Percentiles rank a stretch among this genome's conserved stretches.
Evolutionary conservation across 768 basidiomycete genomes (phyloP).

Genomic region (Lentinula sp.): DNA sequence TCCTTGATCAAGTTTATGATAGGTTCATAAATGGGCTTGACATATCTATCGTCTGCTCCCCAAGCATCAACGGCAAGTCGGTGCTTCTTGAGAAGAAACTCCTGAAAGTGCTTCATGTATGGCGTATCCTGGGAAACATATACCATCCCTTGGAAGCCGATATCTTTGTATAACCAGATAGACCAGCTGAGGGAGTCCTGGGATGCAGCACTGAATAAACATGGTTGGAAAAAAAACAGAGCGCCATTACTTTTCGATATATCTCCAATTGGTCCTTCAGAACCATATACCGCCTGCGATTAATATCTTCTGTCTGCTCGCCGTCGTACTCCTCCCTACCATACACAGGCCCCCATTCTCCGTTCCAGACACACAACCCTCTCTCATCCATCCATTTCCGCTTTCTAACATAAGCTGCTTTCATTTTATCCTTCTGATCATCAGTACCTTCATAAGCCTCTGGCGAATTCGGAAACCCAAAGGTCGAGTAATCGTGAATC

Average conservation of each 20-base stretch:
- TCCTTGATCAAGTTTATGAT: constrained; percentile 38
- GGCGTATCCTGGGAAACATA: constrained; percentile 45
- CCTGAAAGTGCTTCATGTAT: constrained; percentile 44
- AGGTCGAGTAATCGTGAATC: constrained; percentile 51
- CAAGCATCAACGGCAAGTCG: constrained; percentile 51
- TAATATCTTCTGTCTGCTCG: constrained; percentile 39
- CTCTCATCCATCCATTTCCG: constrained; percentile 43
- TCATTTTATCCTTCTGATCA: constrained; percentile 30
- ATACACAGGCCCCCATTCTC: constrained; percentile 63
- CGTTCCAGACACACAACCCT: constrained; percentile 44
- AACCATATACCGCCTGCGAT: constrained; percentile 40
- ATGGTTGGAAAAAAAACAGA: neutral
- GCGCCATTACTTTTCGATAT: constrained; percentile 34
- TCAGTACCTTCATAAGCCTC: constrained; percentile 35
- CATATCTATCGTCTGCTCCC: constrained; percentile 40
- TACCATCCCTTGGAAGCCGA: constrained; percentile 56
- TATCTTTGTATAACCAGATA: constrained; percentile 63
- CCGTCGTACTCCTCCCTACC: constrained; percentile 34
- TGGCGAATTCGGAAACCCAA: constrained; percentile 43
- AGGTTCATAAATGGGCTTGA: constrained; percentile 42
- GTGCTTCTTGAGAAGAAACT: constrained; percentile 52
- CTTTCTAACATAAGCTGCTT: constrained; percentile 41
- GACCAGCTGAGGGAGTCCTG: constrained; percentile 49
- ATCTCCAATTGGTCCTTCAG: constrained; percentile 48
- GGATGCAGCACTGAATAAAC: neutral